These are phyloP conservation scores for Stemphylium vesicarium DNA, from an alignment of 2,329 filamentous ascomycete species.

Conservation along the genomic window DNA sequence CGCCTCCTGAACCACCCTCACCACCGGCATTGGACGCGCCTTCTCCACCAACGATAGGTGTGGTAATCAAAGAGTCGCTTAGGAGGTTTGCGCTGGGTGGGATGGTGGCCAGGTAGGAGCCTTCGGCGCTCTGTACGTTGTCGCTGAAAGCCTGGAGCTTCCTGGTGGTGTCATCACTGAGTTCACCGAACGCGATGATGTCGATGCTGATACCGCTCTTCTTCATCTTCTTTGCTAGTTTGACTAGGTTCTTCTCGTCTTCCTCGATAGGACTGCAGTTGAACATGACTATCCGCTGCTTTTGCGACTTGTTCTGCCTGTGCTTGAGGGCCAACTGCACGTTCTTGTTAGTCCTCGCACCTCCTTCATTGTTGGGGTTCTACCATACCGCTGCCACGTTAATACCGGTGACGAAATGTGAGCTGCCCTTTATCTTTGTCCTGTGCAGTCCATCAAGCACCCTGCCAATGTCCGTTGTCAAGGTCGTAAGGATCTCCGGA, in stretches of 20 bases:
- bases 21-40: slow-evolving; percentile 66
- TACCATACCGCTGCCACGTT: slow-evolving; percentile 86
- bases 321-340: slow-evolving; percentile 91
- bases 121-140: slow-evolving; percentile 85
- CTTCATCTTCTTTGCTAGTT: slow-evolving; percentile 98
- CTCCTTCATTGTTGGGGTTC: slow-evolving; percentile 63
- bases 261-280: slow-evolving; percentile 92
- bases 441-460: slow-evolving; percentile 86
- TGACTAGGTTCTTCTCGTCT: slow-evolving; percentile 84
- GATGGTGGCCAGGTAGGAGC: slow-evolving; percentile 88
- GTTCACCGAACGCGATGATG: slow-evolving; percentile 92
- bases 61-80: slow-evolving; percentile 87
- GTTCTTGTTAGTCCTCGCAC: slow-evolving; percentile 59
- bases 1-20: slow-evolving; percentile 56
- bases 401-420: slow-evolving; percentile 90
- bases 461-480: slow-evolving; percentile 95
- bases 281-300: slow-evolving; percentile 96
- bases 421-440: slow-evolving; percentile 82
- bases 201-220: slow-evolving; percentile 95
- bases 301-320: slow-evolving; percentile 95
- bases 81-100: slow-evolving; percentile 90
- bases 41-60: slow-evolving; percentile 88
- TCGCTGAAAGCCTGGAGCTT: slow-evolving; percentile 95
- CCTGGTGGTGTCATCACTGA: slow-evolving; percentile 84
- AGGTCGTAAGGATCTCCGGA: slow-evolving; percentile 95